phyloP scores from a whole-genome alignment of 805 yeast species.

The Candida incommunis region DNA sequence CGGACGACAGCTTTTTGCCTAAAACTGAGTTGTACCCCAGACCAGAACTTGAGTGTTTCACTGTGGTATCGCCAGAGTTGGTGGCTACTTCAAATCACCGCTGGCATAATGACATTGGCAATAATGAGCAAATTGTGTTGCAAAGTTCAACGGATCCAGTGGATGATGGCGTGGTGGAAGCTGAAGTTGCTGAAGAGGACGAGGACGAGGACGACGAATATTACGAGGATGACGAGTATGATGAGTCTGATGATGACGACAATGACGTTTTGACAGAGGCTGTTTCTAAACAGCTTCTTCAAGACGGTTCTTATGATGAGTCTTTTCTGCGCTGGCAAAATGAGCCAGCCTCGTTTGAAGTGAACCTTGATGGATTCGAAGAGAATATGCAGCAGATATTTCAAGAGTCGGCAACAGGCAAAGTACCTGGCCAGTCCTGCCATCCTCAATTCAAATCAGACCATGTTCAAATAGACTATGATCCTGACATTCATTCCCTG shows the following conservation, averaged over 20 bases:
- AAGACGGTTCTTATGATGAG: neutral
- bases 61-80: neutral
- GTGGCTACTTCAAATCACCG: neutral
- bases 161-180: neutral
- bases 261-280: neutral
- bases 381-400: neutral
- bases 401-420: neutral
- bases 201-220: conserved; percentile 12
- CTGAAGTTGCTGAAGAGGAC: conserved; percentile 4
- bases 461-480: neutral
- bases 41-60: neutral
- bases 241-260: conserved; percentile 1
- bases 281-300: neutral
- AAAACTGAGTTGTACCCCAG: neutral
- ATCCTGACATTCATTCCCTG: neutral
- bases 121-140: neutral
- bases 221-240: conserved; percentile 8
- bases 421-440: neutral
- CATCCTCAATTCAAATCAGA: neutral
- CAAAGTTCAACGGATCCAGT: no score
- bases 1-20: conserved; percentile 21
- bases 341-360: neutral
- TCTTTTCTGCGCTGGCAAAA: no score
- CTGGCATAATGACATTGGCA: no score
- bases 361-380: neutral